Evolutionary conservation across 73 alveolate species (phyloP).

Genomic region (Paramecium biaurelia): DNA sequence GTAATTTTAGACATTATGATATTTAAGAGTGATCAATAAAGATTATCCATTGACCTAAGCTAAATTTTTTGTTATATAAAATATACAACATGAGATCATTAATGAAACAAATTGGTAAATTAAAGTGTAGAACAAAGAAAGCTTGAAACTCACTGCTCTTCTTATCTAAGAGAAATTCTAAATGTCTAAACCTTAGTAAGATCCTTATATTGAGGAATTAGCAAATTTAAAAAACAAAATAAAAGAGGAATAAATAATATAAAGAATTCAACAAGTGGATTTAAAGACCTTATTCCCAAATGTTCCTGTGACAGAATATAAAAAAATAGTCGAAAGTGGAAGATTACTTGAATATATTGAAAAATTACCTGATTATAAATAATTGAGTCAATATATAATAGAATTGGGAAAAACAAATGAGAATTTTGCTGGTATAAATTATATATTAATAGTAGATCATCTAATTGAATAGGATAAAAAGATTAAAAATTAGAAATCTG

Average conservation of each 20-base stretch:
- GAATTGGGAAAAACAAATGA: conserved; percentile 33
- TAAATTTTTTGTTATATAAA: neutral
- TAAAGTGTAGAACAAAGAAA: neutral
- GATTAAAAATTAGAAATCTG: neutral
- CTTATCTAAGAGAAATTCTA: neutral
- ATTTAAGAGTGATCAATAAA: neutral
- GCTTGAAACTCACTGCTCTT: neutral
- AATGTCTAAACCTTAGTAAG: neutral
- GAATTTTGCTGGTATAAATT: conserved; percentile 9
- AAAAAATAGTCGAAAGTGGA: conserved; percentile 16
- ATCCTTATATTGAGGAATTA: conserved; percentile 18
- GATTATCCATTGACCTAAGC: conserved; percentile 15
- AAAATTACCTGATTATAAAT: conserved; percentile 27
- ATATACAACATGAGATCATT: neutral
- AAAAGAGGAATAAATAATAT: neutral
- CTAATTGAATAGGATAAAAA: neutral
- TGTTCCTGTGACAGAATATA: neutral
- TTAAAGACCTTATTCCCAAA: neutral
- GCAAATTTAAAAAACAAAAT: neutral
- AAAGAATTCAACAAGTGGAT: neutral
- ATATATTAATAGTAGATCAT: neutral
- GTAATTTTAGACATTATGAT: neutral
- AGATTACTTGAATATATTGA: neutral
- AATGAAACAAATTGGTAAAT: conserved; percentile 16
- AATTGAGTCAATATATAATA: neutral